These are phyloP conservation scores for Xylaria polymorpha DNA, from an alignment of 2,329 filamentous ascomycete species.

Conservation along the genomic window DNA sequence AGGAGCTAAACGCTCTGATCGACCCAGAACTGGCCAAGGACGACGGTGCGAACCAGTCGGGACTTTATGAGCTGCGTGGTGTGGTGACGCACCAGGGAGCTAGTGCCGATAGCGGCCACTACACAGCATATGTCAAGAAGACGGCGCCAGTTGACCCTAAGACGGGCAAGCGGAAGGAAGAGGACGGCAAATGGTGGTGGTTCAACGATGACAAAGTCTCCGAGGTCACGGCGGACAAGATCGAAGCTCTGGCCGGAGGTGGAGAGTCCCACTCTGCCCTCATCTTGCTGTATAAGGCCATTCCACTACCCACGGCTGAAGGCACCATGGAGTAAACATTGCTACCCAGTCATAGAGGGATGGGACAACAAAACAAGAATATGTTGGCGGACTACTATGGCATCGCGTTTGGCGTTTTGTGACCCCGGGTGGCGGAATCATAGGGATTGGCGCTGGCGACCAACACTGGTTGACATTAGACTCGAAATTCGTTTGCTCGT, in stretches of 20 bases:
- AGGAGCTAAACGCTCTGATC: slow-evolving; percentile 84
- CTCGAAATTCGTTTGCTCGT: slow-evolving; percentile 26
- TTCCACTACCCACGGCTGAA: slow-evolving; percentile 72
- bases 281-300: slow-evolving; percentile 81
- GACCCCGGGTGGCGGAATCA: slow-evolving; percentile 16
- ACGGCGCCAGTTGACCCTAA: slow-evolving; percentile 75
- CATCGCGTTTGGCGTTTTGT: slow-evolving; percentile 43
- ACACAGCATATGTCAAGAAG: slow-evolving; percentile 98
- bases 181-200: slow-evolving; percentile 99
- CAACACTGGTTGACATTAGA: slow-evolving; percentile 38
- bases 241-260: slow-evolving; percentile 88
- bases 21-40: slow-evolving; percentile 79
- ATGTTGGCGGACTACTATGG: slow-evolving; percentile 14
- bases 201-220: slow-evolving; percentile 99
- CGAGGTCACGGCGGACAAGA: slow-evolving; percentile 91
- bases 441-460: slow-evolving; percentile 27
- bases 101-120: slow-evolving; percentile 96
- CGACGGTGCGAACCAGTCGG: slow-evolving; percentile 89
- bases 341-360: background rate
- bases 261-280: slow-evolving; percentile 87
- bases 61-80: slow-evolving; percentile 92
- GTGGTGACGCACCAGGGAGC: slow-evolving; percentile 97
- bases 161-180: slow-evolving; percentile 80
- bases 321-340: slow-evolving; percentile 51
- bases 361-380: slow-evolving; percentile 2